These are phyloP conservation scores for Stygiomarasmius scandens DNA, from an alignment of 1,284 basidiomycete species.

Conservation along the genomic window DNA sequence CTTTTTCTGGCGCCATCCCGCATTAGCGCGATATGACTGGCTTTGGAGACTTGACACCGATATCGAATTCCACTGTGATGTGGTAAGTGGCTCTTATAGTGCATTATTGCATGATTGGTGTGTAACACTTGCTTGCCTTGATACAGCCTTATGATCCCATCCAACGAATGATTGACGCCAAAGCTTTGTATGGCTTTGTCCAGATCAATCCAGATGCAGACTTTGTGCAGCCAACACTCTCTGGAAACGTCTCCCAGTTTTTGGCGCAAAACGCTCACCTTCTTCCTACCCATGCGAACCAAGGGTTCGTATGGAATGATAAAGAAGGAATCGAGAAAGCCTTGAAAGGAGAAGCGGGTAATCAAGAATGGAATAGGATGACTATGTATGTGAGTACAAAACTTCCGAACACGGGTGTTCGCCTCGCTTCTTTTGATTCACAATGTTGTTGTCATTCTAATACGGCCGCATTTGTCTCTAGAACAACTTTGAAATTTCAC, in stretches of 20 bases:
- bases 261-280: constrained; percentile 19
- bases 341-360: constrained; percentile 24
- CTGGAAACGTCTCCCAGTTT: constrained; percentile 30
- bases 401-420: no score
- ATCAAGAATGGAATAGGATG: constrained; percentile 26
- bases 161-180: constrained; percentile 23
- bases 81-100: constrained; percentile 24
- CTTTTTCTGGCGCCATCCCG: constrained; percentile 31
- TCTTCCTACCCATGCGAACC: constrained; percentile 24
- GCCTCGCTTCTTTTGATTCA: no score
- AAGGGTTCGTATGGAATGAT: constrained; percentile 26
- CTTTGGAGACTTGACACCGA: constrained; percentile 33
- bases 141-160: constrained; percentile 31
- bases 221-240: constrained; percentile 30
- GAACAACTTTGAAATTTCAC: constrained; percentile 34
- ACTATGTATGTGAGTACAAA: constrained; percentile 31
- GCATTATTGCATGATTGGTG: background rate
- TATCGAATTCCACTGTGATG: constrained; percentile 33
- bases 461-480: no score
- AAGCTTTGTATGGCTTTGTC: constrained; percentile 29
- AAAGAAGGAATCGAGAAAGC: constrained; percentile 25
- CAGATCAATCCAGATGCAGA: constrained; percentile 26
- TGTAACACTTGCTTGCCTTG: background rate
- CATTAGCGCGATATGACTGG: constrained; percentile 29
- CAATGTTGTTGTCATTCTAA: no score